Evolutionary conservation across 495 filamentous ascomycete species (phyloP).

Genomic region (Penicillium diatomitis): DNA sequence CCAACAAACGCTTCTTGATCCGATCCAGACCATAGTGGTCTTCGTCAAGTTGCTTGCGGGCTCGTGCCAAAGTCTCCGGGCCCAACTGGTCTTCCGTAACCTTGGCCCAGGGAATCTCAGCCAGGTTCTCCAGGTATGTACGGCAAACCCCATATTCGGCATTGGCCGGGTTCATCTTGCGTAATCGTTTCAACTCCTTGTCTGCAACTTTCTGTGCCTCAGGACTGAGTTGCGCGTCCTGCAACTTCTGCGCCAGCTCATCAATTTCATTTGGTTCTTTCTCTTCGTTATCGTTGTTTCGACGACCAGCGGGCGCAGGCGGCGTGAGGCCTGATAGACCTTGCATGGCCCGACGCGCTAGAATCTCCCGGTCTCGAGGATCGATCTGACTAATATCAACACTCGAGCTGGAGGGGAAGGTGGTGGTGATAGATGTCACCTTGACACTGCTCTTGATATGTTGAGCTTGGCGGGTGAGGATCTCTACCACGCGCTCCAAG

Average conservation of each 20-base stretch:
- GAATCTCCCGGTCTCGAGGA: slow-evolving; percentile 43
- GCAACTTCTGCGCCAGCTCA: slow-evolving; percentile 78
- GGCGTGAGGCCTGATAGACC: slow-evolving; percentile 43
- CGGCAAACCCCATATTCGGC: slow-evolving; percentile 90
- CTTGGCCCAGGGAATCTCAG: slow-evolving; percentile 89
- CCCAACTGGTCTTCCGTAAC: slow-evolving; percentile 82
- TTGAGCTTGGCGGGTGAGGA: slow-evolving; percentile 70
- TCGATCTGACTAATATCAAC: slow-evolving; percentile 47
- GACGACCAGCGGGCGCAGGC: slow-evolving; percentile 38
- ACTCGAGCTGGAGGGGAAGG: slow-evolving; percentile 40
- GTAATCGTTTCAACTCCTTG: slow-evolving; percentile 77
- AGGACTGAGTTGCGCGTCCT: slow-evolving; percentile 65
- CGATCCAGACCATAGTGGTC: slow-evolving; percentile 96
- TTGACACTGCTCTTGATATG: slow-evolving; percentile 74
- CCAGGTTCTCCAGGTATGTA: slow-evolving; percentile 90
- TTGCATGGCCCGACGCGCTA: slow-evolving; percentile 41
- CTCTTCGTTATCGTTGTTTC: slow-evolving; percentile 50
- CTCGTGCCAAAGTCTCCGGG: slow-evolving; percentile 64
- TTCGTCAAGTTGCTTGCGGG: slow-evolving; percentile 84
- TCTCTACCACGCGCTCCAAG: slow-evolving; percentile 66
- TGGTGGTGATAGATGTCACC: slow-evolving; percentile 61
- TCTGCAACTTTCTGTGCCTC: slow-evolving; percentile 82
- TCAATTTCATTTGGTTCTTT: slow-evolving; percentile 78
- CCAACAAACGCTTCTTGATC: slow-evolving; percentile 92
- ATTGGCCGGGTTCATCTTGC: slow-evolving; percentile 90